Evolutionary conservation across 805 yeast genomes (phyloP), one percentile per base, ranked within the genome.

Genomic region (Yamadazyma ubonensis): DNA sequence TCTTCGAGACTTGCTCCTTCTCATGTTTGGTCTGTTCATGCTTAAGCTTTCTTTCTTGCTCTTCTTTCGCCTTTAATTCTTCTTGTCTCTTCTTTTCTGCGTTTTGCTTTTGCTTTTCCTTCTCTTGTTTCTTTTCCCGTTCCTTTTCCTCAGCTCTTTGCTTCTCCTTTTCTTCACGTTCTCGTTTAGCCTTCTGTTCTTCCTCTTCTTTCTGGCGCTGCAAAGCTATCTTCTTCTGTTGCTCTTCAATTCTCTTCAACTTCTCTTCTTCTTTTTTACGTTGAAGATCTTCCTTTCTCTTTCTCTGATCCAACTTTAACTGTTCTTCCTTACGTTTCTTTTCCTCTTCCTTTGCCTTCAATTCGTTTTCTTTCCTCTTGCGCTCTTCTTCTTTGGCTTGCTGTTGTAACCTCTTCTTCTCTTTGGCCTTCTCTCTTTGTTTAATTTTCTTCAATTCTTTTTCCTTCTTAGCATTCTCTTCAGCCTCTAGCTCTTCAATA

Each of bases 401-500:
- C 50, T 81, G 86, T 38, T 73, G 79, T 26, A 73, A 65, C 27
- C 79, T 70, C 53, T 81, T 83, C 70, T 81, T 82, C 53, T 83
- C 89, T 51, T 78, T 80, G 30, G 79, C 79, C 59, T 81, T 82
- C 51, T 84, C 89, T 55, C 74, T 78, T 58, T 79, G 81, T 49
- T 72, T 69, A 55, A 71, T 72, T 50, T 82, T 83, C 57, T 79
- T 81, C 55, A 80, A 77, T 51, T 81, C 86, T 44, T 75, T 78
- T 36, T 78, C 85, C 54, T 75, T 79, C 58, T 79, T 76, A 33
- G 79, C 78, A 34, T 64, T 65, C 46, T 81, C 83, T 59, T 83
- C 91, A 6, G 79, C 81, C 48, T 83, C 89, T 32, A 83, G 65
- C 53, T 84, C 91, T 54, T 74, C 79, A 43, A 84, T 69, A 46